Base-by-base conservation (phyloP, 257 asterid genomes). In the Cinchona pubescens region DNA sequence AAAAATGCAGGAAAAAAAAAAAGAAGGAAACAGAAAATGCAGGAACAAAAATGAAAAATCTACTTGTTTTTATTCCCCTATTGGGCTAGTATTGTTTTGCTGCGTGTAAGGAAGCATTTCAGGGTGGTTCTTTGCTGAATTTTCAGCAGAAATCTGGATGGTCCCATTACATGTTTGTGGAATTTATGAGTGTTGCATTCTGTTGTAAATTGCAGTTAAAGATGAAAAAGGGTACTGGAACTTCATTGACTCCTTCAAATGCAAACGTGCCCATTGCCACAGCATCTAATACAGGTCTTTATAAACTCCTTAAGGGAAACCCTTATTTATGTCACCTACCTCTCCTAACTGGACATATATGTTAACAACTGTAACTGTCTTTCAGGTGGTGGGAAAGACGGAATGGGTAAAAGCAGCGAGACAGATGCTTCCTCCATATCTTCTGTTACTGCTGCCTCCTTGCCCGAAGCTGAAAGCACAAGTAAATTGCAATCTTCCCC, bases 331-430 rank as follows among this genome's bases (percentile, higher is more conserved):
- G 67, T 32, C 0, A 27, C 40, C 1, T 42, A 3, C 23, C n/a
- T 23, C 45, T 18, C 30, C 34, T 19, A 25, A 43, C 75, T 16
- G 7, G 32, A 23, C 43, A 13, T 48, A 43, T 71, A 27, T 25
- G 43, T 67, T 68, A 63, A 67, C 71, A 53, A 69, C n/a, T n/a
- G n/a, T n/a, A n/a, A n/a, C 35, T 82, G 67, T 75, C 15, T 30
- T 81, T 70, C 80, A 94, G 98, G 93, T 82, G 90, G 90, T 59
- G 82, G 67, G 59, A 90, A 87, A 84, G 96, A 94, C 34, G 90
- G 85, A 38, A 51, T 53, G 38, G 79, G 83, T 61, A 89, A 78
- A 82, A 79, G 72, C 79, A 75, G 70, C 66, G 96, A 87, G 60
- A 58, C 80, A 29, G 96, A 90, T 75, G 75, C 65, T 74, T 86